phyloP scores from a whole-genome alignment of 192 early-diverging fungal genomes.

The Backusella luteola region DNA sequence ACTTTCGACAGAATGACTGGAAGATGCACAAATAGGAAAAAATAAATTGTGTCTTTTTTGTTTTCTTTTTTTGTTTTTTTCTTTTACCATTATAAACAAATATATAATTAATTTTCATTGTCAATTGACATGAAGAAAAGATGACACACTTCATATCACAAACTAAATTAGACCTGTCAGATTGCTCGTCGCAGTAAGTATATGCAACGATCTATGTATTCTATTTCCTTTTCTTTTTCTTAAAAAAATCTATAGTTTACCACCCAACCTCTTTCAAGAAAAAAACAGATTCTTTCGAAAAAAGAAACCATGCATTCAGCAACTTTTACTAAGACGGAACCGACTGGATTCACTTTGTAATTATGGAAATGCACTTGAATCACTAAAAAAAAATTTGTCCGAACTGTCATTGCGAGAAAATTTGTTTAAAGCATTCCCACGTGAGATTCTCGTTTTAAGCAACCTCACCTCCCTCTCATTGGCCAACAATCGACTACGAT shows the following conservation, averaged over 20 bases:
- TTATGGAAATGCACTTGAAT: slow-evolving; percentile 21
- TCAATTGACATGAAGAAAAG: slow-evolving; percentile 1
- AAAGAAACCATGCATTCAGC: background rate
- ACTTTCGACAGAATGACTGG: background rate
- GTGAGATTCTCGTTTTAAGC: slow-evolving; percentile 32
- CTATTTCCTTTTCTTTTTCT: background rate
- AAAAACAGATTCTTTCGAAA: background rate
- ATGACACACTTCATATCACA: background rate
- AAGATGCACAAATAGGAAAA: background rate
- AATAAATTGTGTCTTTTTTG: background rate
- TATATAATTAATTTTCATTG: background rate
- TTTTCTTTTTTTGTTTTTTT: background rate
- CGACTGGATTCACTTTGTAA: slow-evolving; percentile 4
- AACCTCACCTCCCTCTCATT: slow-evolving; percentile 44
- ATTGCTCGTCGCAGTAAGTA: slow-evolving; percentile 5
- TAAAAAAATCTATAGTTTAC: background rate
- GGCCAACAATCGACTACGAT: slow-evolving; percentile 33
- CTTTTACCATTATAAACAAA: background rate
- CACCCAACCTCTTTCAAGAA: slow-evolving; percentile 12
- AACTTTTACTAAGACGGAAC: slow-evolving; percentile 23
- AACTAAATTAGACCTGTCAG: slow-evolving; percentile 14
- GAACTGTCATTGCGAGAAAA: slow-evolving; percentile 45
- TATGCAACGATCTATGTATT: background rate
- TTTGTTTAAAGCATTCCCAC: slow-evolving; percentile 35
- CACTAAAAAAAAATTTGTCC: slow-evolving; percentile 26